These are phyloP conservation scores for Trichoderma koningiopsis DNA, from an alignment of 2,329 filamentous ascomycete genomes.

Conservation along the genomic window DNA sequence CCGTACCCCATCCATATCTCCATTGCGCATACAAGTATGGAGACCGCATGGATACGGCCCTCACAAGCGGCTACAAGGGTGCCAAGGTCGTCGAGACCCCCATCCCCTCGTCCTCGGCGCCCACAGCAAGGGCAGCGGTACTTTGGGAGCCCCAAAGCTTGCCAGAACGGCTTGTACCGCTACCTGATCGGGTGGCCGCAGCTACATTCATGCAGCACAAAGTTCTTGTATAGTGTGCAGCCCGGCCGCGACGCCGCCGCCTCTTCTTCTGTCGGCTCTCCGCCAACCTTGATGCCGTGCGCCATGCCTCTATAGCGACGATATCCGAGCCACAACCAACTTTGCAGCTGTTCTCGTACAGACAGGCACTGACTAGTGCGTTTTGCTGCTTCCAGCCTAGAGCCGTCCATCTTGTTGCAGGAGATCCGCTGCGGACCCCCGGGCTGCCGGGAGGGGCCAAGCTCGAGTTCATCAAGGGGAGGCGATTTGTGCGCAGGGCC, in stretches of 20 bases:
- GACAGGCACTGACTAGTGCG: slow-evolving; percentile 5
- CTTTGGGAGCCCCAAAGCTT: not conserved
- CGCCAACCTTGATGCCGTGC: not conserved
- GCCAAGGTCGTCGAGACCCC: not conserved
- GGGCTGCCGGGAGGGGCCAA: slow-evolving; percentile 17
- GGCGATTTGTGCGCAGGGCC: slow-evolving; percentile 17
- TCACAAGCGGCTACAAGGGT: slow-evolving; percentile 4
- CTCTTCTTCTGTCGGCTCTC: not conserved
- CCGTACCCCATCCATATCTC: not conserved
- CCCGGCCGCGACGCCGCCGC: not conserved
- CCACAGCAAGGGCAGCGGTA: not conserved
- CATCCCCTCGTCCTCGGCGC: not conserved
- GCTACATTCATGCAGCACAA: not conserved
- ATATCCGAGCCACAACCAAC: slow-evolving; percentile 14
- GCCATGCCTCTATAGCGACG: slow-evolving; percentile 2
- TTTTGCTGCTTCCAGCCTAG: slow-evolving; percentile 10
- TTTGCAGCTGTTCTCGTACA: not conserved
- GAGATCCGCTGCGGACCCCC: slow-evolving; percentile 22
- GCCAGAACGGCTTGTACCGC: not conserved
- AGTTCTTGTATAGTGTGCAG: not conserved
- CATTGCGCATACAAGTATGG: not conserved
- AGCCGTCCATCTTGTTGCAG: slow-evolving; percentile 9
- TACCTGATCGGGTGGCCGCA: not conserved
- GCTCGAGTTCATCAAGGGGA: slow-evolving; percentile 13
- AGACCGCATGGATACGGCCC: not conserved